Percentiles rank a stretch among this genome's conserved stretches.
phyloP scores from a whole-genome alignment of 805 yeast species.

The Ogataea haglerorum region DNA sequence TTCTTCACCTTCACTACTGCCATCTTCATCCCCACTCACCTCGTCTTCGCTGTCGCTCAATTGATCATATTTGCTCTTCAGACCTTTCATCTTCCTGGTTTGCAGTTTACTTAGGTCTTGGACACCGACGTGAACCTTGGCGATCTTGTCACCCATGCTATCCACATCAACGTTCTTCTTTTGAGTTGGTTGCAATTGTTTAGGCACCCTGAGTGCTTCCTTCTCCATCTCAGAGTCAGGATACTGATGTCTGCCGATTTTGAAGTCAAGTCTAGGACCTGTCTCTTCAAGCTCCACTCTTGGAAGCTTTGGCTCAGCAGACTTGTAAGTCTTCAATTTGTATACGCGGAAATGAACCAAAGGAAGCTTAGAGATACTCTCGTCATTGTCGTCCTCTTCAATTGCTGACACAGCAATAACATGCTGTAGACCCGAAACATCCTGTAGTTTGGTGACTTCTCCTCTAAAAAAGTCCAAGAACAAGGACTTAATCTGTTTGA shows the following conservation, averaged over 20 bases:
- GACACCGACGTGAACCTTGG: conserved; percentile 92
- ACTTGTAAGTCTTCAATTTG: conserved; percentile 71
- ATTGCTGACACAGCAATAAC: conserved; percentile 78
- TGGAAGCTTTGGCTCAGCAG: conserved; percentile 81
- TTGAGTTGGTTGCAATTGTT: conserved; percentile 72
- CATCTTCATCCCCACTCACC: conserved; percentile 39
- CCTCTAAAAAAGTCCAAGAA: conserved; percentile 91
- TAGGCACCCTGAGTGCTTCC: conserved; percentile 81
- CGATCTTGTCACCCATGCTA: conserved; percentile 92
- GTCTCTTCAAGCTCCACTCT: conserved; percentile 92
- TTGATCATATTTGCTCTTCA: conserved; percentile 84
- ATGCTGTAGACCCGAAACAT: conserved; percentile 92
- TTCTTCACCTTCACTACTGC: conserved; percentile 34
- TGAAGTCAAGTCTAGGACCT: conserved; percentile 94
- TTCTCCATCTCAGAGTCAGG: conserved; percentile 86
- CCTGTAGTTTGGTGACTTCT: conserved; percentile 74
- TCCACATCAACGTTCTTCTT: conserved; percentile 90
- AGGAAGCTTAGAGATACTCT: conserved; percentile 60
- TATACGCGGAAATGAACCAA: conserved; percentile 87
- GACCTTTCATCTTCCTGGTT: conserved; percentile 98
- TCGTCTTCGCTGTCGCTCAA: conserved; percentile 49
- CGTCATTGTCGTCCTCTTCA: conserved; percentile 72
- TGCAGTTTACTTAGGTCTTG: conserved; percentile 89
- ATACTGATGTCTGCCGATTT: conserved; percentile 78
- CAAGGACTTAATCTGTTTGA: conserved; percentile 78